These are phyloP conservation scores for Bocquillonia castaneifolia DNA, from an alignment of 441 rosid species.

Conservation along the genomic window DNA sequence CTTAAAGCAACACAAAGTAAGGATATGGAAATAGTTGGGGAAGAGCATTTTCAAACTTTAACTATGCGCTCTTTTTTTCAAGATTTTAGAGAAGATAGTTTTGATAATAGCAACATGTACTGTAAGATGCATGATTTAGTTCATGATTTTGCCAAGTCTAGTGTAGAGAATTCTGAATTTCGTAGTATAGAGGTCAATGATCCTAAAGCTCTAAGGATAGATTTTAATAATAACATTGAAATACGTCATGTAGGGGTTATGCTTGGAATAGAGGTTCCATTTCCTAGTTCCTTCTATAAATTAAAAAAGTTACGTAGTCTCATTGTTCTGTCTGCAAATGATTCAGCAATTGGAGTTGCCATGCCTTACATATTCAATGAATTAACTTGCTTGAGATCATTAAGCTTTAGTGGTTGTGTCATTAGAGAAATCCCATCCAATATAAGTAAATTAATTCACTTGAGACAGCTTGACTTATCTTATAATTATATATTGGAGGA, in stretches of 20 bases:
- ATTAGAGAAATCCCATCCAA: neutral
- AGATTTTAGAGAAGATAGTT: neutral
- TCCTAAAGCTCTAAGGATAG: too few species aligned
- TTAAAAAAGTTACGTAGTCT: neutral
- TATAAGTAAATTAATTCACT: neutral
- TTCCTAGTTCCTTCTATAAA: neutral
- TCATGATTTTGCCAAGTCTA: neutral
- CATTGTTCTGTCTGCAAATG: neutral
- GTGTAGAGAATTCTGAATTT: neutral
- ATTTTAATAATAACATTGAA: neutral
- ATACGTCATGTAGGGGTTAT: neutral
- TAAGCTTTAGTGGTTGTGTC: neutral
- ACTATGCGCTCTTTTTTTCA: too few species aligned
- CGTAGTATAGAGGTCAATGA: too few species aligned
- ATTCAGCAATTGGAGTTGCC: neutral
- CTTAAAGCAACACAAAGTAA: too few species aligned
- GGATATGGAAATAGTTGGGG: too few species aligned
- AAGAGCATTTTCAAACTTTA: too few species aligned
- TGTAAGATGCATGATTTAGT: slow-evolving; percentile 4
- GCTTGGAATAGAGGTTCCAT: neutral
- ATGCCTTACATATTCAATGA: neutral
- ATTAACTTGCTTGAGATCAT: slow-evolving; percentile 1
- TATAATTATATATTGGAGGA: neutral
- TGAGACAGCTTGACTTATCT: too few species aligned
- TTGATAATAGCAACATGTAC: too few species aligned